phyloP scores from a whole-genome alignment of 441 rosid species.

The Populus trichocarpa region DNA sequence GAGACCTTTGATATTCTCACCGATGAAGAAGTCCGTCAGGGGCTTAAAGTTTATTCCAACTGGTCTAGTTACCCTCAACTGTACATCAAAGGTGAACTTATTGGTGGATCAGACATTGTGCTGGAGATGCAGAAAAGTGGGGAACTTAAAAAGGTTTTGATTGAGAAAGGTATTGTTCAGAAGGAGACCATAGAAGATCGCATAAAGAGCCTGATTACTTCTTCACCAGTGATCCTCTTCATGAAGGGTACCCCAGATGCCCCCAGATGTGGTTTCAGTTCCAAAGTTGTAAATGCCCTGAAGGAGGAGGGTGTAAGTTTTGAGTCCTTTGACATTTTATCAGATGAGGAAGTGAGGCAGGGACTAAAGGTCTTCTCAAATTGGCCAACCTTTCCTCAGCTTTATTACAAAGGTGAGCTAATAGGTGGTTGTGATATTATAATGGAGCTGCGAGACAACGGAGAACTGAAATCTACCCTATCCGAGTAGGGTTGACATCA shows the following conservation, averaged over 20 bases:
- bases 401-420: constrained; percentile 87
- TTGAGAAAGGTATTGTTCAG: constrained; percentile 56
- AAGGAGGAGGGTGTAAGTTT: constrained; percentile 63
- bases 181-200: constrained; percentile 61
- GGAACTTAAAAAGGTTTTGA: constrained; percentile 55
- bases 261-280: constrained; percentile 90
- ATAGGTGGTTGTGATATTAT: constrained; percentile 95
- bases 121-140: constrained; percentile 96
- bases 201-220: constrained; percentile 47
- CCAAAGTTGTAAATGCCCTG: constrained; percentile 79
- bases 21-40: constrained; percentile 75
- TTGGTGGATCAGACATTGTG: constrained; percentile 96
- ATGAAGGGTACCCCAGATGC: constrained; percentile 92
- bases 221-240: constrained; percentile 83
- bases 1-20: constrained; percentile 78
- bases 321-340: constrained; percentile 72
- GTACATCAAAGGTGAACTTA: constrained; percentile 68
- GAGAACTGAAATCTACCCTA: constrained; percentile 76
- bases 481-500: constrained; percentile 44
- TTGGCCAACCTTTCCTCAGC: constrained; percentile 97
- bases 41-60: constrained; percentile 85
- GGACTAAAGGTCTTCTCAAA: constrained; percentile 81
- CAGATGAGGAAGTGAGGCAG: constrained; percentile 87
- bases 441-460: constrained; percentile 60
- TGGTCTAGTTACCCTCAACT: constrained; percentile 98